Base-by-base conservation (phyloP, 1,139 yeast species). In the Kodamaea sp. region DNA sequence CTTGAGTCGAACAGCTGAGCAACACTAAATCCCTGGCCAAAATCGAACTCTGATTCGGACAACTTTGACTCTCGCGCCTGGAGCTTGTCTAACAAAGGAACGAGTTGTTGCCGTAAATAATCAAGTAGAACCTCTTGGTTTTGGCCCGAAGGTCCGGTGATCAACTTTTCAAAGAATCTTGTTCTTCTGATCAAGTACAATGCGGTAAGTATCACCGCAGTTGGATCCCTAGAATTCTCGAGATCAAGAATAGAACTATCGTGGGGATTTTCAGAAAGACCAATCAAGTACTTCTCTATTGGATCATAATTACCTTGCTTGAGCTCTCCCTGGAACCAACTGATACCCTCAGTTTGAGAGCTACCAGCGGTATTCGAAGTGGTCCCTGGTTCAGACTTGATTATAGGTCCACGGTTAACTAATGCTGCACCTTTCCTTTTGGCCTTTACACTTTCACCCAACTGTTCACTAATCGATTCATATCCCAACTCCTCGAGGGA, bases 401-500 rank as follows among this genome's bases (percentile, higher is more conserved):
- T n/a, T n/a, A n/a, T n/a, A n/a, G n/a, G n/a, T n/a, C n/a, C n/a
- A n/a, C n/a, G n/a, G n/a, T n/a, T n/a, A n/a, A n/a, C n/a, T n/a
- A n/a, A n/a, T n/a, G n/a, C n/a, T 9, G 40, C 18, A 7, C 39
- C 29, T 15, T 26, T 28, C 11, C 36, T 30, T 22, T 34, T 32
- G 26, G 37, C 35, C 23, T 42, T 33, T 26, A 47, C 38, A 19
- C 44, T 44, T 9, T 35, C 41, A 3, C 37, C 43, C 22, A 54
- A 33, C 5, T 35, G 32, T 7, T 44, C 50, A 13, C 53, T 43
- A 15, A 50, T 40, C 7, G 40, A 42, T 18, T 35, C 39, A 34
- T 58, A 62, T 10, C 68, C 67, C 26, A 61, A 50, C 14, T 62
- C 66, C 15, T 47, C 44, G 25, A 68, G 57, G 1, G 71, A 43